phyloP scores from a whole-genome alignment of 371 early-diverging fungal genomes.

The Ordospora pajunii region DNA sequence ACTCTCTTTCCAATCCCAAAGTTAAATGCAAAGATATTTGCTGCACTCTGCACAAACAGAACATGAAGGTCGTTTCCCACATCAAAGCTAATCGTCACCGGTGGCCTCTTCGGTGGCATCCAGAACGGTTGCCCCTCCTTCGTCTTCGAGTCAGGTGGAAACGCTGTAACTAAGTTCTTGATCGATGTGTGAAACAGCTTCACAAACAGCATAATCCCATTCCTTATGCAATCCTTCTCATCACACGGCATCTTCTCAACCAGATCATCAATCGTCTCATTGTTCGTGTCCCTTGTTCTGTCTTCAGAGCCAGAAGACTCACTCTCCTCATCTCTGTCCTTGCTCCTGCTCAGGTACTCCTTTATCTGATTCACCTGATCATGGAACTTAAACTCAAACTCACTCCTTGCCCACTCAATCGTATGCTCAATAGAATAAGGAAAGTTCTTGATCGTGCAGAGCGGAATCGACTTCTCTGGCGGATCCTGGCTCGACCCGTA shows the following conservation, averaged over 20 bases:
- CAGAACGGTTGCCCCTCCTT: constrained; percentile 83
- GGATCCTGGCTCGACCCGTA: constrained; percentile 96
- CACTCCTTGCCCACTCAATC: constrained; percentile 92
- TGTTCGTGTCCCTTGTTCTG: constrained; percentile 61
- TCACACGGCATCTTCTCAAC: constrained; percentile 85
- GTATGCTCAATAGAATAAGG: constrained; percentile 97
- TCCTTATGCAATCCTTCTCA: constrained; percentile 62
- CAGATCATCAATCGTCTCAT: constrained; percentile 73
- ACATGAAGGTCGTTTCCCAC: constrained; percentile 68
- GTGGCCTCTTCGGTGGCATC: constrained; percentile 95
- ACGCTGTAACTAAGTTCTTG: constrained; percentile 57
- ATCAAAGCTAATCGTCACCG: constrained; percentile 64
- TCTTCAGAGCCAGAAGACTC: background rate
- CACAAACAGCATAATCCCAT: constrained; percentile 42
- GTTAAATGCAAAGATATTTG: constrained; percentile 71
- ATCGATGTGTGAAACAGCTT: constrained; percentile 48
- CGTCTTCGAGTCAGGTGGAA: constrained; percentile 65
- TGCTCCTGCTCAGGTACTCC: constrained; percentile 2
- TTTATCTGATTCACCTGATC: constrained; percentile 55
- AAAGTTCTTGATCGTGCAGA: constrained; percentile 98
- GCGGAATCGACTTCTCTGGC: constrained; percentile 92
- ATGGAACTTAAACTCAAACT: constrained; percentile 84
- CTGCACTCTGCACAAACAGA: constrained; percentile 77
- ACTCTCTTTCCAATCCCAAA: constrained; percentile 69
- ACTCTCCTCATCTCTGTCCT: background rate